Conservation (phyloP, 495 filamentous ascomycete species). For the Lasiosphaeria hispida region DNA sequence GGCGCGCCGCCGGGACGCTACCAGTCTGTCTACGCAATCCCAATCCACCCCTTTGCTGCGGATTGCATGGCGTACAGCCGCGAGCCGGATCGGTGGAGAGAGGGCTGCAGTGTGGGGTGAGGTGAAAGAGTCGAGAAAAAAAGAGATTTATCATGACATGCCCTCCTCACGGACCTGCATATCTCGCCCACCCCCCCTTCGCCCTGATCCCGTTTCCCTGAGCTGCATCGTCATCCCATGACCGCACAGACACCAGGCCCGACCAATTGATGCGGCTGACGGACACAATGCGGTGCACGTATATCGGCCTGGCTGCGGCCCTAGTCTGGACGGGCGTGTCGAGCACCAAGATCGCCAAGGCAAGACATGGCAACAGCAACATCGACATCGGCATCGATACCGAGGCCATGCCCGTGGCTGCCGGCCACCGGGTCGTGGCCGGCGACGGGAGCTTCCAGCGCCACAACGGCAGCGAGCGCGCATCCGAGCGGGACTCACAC, state of each 20-base stretch:
- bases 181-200: too few relatives aligned
- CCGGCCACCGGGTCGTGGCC: slow-evolving; percentile 3
- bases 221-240: neutral
- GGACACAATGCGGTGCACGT: slow-evolving; percentile 24
- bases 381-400: neutral
- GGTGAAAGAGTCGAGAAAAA: too few relatives aligned
- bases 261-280: slow-evolving; percentile 11
- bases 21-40: too few relatives aligned
- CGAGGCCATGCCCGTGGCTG: neutral
- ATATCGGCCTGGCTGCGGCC: slow-evolving; percentile 23
- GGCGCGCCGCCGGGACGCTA: neutral
- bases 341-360: neutral
- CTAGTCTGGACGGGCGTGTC: slow-evolving; percentile 20
- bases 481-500: neutral
- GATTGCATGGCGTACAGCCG: slow-evolving; percentile 21
- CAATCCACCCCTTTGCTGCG: slow-evolving; percentile 19
- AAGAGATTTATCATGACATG: too few relatives aligned
- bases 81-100: slow-evolving; percentile 5
- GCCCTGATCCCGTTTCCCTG: too few relatives aligned
- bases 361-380: neutral
- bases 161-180: too few relatives aligned
- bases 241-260: slow-evolving; percentile 9
- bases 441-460: neutral
- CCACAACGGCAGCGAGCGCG: slow-evolving; percentile 4
- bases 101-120: neutral